Base-by-base conservation (phyloP, 352 stramenopile species). In the Elongisporangium anandrum region DNA sequence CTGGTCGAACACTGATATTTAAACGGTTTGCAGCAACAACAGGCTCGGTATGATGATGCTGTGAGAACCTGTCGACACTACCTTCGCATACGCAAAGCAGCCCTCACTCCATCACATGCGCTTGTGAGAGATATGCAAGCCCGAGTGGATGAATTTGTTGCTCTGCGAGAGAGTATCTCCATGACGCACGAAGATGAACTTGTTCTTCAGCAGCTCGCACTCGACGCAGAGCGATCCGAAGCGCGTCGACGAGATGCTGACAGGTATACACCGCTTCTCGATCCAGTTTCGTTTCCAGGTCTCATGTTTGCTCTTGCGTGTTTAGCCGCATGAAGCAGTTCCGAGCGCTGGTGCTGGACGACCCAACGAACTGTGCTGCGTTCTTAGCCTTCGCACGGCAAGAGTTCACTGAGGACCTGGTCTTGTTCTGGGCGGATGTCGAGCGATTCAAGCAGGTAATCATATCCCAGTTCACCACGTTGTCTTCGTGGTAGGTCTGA, bases 401-500 rank as follows among this genome's bases (percentile, higher is more conserved):
- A 21, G 78, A 90, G 47, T 85, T 91, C 47, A 70, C 72, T 7
- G 73, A 88, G 21, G 77, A 88, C 20, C 55, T 87, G 6, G 61
- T 87, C 15, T 59, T 51, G 7, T 88, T 88, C 52, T 91, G 81
- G 79, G 68, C 85, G 22, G 78, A 69, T 9, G 71, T 88, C n/a
- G 77, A 88, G 39, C 57, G 76, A 15, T 81, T 71, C 41, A 87
- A 84, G 54, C 62, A 74, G 68, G 72, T 84, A 52, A 17, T 49
- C 26, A 41, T 4, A 23, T 59, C 15, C 16, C 38, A 45, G 21
- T 15, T 13, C 20, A 34, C 2, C 26, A 49, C 24, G 24, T 7
- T 34, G 24, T 3, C 3, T 34, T 34, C 24, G 7, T 34, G 7
- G 4, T 34, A 7, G 4, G 24, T 8, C 4, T 34, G 3, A 34